Evolutionary conservation across 768 basidiomycete genomes (phyloP), one percentile per base, ranked within the genome.

Genomic region (Termitomyces sp.): DNA sequence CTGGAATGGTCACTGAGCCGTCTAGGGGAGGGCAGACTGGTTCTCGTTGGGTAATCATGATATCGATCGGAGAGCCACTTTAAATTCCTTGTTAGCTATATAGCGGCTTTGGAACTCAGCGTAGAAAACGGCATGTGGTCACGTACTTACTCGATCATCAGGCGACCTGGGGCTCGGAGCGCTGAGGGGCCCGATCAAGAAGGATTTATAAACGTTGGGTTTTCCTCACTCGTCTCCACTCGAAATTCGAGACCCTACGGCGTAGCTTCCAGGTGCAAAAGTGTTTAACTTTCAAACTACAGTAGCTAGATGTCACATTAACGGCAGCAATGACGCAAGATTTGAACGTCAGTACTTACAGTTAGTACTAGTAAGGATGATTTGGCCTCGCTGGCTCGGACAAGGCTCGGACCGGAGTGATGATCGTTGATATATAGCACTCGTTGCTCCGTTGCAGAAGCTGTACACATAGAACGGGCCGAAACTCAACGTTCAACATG

Each of bases 21-120:
- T 62, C 65, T 16, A 68, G 38, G 28, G 63, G 65, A 33, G 65
- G 67, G n/a, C 55, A 58, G 33, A 60, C 51, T 15, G 60, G 65
- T 39, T 55, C 57, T 59, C 6, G 39, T 35, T 22, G 48, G 20
- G 22, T 39, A 40, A 50, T 2, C 61, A 62, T 62, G 22, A 40
- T 28, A 24, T 2, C 13, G 15, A 4, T 16, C 7, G 16, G 16
- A 28, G n/a, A 8, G 6, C 16, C n/a, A 51, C 28, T 32, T 51
- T 8, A 16, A 49, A 28, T 32, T 9, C 28, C 16, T 32, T 49
- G 8, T 7, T 15, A 15, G 24, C 32, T 49, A 49, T 49, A 49
- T 49, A 49, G 48, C n/a, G n/a, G n/a, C n/a, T n/a, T n/a, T 13
- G 48, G 24, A 49, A 49, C 48, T 28, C 22, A 48, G 24, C 24